Percentiles rank a stretch among this genome's conserved stretches.
phyloP scores from a whole-genome alignment of 2,329 filamentous ascomycete species.

The Hysterium pulicare region DNA sequence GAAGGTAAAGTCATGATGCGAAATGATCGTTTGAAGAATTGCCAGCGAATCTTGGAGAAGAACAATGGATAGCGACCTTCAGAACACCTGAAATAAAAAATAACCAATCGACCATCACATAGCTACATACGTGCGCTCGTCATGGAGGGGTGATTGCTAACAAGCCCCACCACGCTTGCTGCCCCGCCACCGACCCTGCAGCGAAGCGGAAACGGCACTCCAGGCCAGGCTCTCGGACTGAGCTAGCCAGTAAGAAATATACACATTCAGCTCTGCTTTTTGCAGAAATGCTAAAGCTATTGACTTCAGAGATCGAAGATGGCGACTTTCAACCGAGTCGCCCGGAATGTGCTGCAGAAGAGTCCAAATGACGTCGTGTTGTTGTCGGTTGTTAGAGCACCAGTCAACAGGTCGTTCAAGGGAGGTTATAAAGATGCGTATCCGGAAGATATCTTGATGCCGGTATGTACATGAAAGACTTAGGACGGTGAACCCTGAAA shows the following conservation, averaged over 20 bases:
- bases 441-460: conserved; percentile 76
- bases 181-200: background rate
- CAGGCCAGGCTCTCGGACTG: conserved; percentile 5
- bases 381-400: conserved; percentile 82
- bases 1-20: conserved; percentile 29
- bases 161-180: background rate
- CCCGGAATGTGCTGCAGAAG: conserved; percentile 68
- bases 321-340: conserved; percentile 27
- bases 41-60: too few relatives aligned
- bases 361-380: conserved; percentile 95
- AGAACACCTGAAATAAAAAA: too few relatives aligned
- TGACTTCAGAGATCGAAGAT: conserved; percentile 12
- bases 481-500: conserved; percentile 31
- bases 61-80: too few relatives aligned
- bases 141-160: background rate
- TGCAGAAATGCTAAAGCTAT: background rate
- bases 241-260: background rate
- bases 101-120: too few relatives aligned
- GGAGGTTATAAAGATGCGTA: conserved; percentile 92
- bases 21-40: background rate
- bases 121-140: too few relatives aligned
- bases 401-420: conserved; percentile 81
- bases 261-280: conserved; percentile 3
- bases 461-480: conserved; percentile 37
- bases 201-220: background rate